Evolutionary conservation across 805 yeast genomes (phyloP).

Genomic region (Wickerhamiella lipophila): DNA sequence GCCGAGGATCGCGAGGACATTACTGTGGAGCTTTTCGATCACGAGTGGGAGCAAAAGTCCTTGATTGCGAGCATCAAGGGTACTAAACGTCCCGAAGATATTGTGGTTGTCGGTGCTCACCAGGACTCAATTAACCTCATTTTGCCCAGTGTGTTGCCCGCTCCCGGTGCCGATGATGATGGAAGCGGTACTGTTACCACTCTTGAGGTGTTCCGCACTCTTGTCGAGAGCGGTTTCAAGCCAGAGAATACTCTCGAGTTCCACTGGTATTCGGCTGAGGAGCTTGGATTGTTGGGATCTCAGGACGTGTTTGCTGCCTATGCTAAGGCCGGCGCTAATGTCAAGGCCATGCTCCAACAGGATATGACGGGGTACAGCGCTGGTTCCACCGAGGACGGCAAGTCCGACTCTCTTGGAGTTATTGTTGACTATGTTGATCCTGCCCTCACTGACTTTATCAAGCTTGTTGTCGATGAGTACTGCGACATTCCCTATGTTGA

Average conservation of each 20-base stretch:
- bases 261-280: slow-evolving; percentile 93
- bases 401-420: slow-evolving; percentile 63
- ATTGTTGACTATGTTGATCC: slow-evolving; percentile 55
- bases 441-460: slow-evolving; percentile 46
- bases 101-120: slow-evolving; percentile 77
- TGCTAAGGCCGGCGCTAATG: slow-evolving; percentile 34
- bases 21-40: slow-evolving; percentile 41
- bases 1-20: slow-evolving; percentile 31
- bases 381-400: slow-evolving; percentile 37
- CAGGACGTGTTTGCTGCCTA: slow-evolving; percentile 58
- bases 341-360: slow-evolving; percentile 80
- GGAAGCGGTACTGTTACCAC: slow-evolving; percentile 78
- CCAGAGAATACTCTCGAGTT: slow-evolving; percentile 74
- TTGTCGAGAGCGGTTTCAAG: slow-evolving; percentile 35
- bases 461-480: slow-evolving; percentile 48
- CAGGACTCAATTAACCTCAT: slow-evolving; percentile 70
- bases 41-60: slow-evolving; percentile 70
- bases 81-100: slow-evolving; percentile 31
- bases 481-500: slow-evolving; percentile 58
- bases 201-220: slow-evolving; percentile 58
- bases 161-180: slow-evolving; percentile 95
- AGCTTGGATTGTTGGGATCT: slow-evolving; percentile 81
- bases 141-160: slow-evolving; percentile 52
- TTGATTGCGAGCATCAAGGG: slow-evolving; percentile 48
- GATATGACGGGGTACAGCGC: slow-evolving; percentile 83